Percentiles rank a stretch among this genome's conserved stretches.
Conservation (phyloP, 371 early-diverging fungal genomes). For the Mortierella sp. region DNA sequence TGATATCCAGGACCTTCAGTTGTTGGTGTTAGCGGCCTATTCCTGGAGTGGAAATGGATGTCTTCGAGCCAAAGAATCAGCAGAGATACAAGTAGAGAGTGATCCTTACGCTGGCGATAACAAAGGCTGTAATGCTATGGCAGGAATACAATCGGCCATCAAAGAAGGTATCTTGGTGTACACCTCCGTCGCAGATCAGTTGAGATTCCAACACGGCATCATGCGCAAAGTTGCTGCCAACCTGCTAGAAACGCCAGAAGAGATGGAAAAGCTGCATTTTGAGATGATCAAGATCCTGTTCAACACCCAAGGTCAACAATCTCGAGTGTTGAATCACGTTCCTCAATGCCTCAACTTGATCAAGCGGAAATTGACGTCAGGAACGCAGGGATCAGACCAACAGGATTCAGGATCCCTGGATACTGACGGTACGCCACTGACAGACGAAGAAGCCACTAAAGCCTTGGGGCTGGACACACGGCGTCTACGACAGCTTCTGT, state of each 20-base stretch:
- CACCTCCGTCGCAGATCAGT: slow-evolving; percentile 27
- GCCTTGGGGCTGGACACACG: slow-evolving; percentile 7
- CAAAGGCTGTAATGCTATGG: slow-evolving; percentile 40
- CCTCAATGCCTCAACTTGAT: slow-evolving; percentile 25
- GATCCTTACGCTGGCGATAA: slow-evolving; percentile 1
- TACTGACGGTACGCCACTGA: slow-evolving; percentile 14
- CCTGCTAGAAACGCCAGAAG: slow-evolving; percentile 32
- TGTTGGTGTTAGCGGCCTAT: slow-evolving; percentile 14
- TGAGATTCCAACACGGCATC: slow-evolving; percentile 36
- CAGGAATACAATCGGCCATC: slow-evolving; percentile 39
- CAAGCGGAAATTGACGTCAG: slow-evolving; percentile 18
- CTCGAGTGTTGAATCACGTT: slow-evolving; percentile 31
- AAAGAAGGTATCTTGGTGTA: slow-evolving; percentile 44
- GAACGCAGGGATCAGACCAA: background rate
- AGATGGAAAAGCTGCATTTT: slow-evolving; percentile 38
- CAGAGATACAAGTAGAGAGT: background rate
- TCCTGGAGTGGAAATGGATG: slow-evolving; percentile 9
- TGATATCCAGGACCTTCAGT: slow-evolving; percentile 34
- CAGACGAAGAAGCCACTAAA: slow-evolving; percentile 2
- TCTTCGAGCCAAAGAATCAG: background rate
- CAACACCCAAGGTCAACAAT: slow-evolving; percentile 26
- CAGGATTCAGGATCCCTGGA: slow-evolving; percentile 6
- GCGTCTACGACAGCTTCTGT: slow-evolving; percentile 25
- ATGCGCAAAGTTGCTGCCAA: slow-evolving; percentile 41
- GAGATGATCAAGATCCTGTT: slow-evolving; percentile 41